phyloP scores from a whole-genome alignment of 345 rosid genomes.

The Lepidium didymum region DNA sequence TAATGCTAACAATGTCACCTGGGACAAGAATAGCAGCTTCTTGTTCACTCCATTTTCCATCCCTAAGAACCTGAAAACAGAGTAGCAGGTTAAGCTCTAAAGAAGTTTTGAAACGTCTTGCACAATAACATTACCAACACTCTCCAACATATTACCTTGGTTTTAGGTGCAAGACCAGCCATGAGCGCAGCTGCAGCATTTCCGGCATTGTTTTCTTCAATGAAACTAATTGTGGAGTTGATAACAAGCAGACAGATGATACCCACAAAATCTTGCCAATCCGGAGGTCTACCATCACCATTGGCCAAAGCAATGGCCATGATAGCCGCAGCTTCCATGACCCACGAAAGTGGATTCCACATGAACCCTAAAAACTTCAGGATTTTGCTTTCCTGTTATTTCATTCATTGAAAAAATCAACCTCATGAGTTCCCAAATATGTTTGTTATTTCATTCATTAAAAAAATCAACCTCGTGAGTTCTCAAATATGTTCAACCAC shows the following conservation, averaged over 20 bases:
- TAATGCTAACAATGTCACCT: slow-evolving; percentile 44
- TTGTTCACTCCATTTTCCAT: slow-evolving; percentile 39
- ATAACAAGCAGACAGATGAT: slow-evolving; percentile 36
- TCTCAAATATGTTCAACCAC: neutral
- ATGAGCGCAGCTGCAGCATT: slow-evolving; percentile 37
- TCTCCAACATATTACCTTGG: slow-evolving; percentile 23
- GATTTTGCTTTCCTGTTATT: slow-evolving; percentile 19
- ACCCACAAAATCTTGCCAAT: slow-evolving; percentile 38
- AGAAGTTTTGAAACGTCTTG: neutral
- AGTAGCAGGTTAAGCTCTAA: neutral
- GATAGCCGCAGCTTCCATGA: slow-evolving; percentile 38
- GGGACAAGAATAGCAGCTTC: slow-evolving; percentile 38
- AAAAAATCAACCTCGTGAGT: neutral
- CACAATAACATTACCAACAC: neutral
- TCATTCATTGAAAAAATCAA: neutral
- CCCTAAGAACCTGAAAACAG: slow-evolving; percentile 33
- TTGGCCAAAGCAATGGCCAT: slow-evolving; percentile 38
- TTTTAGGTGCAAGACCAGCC: slow-evolving; percentile 39
- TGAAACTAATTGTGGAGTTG: slow-evolving; percentile 37
- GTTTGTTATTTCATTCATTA: neutral
- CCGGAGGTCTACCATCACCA: slow-evolving; percentile 34
- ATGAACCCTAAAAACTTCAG: slow-evolving; percentile 33
- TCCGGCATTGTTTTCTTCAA: slow-evolving; percentile 38
- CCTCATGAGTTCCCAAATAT: neutral
- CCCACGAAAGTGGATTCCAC: slow-evolving; percentile 43